Percentiles rank a stretch among this genome's conserved stretches.
phyloP scores from a whole-genome alignment of 805 yeast genomes.

The Grigorovia transvaalensis region DNA sequence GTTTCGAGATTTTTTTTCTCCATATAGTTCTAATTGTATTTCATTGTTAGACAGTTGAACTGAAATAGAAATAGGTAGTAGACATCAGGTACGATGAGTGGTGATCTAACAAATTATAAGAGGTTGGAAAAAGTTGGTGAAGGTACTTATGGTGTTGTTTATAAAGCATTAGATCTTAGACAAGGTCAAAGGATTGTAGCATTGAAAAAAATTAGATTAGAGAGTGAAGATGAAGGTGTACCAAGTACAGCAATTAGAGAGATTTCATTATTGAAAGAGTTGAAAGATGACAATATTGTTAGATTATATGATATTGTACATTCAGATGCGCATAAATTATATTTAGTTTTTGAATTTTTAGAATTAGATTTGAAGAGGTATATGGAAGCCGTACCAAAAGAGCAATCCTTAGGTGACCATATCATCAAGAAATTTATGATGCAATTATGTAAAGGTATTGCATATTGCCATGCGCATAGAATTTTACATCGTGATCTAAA shows the following conservation, averaged over 20 bases:
- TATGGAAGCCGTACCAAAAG: constrained; percentile 83
- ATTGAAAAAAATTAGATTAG: constrained; percentile 85
- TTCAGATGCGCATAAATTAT: constrained; percentile 82
- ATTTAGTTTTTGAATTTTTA: constrained; percentile 86
- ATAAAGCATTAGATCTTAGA: constrained; percentile 80
- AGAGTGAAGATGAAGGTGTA: constrained; percentile 90
- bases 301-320: constrained; percentile 91
- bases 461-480: constrained; percentile 51
- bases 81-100: constrained; percentile 38
- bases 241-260: constrained; percentile 97
- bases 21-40: too few species aligned
- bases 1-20: too few species aligned
- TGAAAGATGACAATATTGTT: constrained; percentile 86
- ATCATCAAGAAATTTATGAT: constrained; percentile 86
- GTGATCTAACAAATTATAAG: constrained; percentile 83
- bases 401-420: constrained; percentile 79
- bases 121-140: constrained; percentile 95
- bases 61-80: not conserved
- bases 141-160: constrained; percentile 97
- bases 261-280: constrained; percentile 88
- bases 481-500: constrained; percentile 72
- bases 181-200: constrained; percentile 83
- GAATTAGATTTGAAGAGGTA: constrained; percentile 88
- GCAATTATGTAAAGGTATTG: constrained; percentile 82
- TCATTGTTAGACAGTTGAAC: too few species aligned